Base-by-base conservation (phyloP, 2,329 filamentous ascomycete genomes). In the Aulographum hederae region DNA sequence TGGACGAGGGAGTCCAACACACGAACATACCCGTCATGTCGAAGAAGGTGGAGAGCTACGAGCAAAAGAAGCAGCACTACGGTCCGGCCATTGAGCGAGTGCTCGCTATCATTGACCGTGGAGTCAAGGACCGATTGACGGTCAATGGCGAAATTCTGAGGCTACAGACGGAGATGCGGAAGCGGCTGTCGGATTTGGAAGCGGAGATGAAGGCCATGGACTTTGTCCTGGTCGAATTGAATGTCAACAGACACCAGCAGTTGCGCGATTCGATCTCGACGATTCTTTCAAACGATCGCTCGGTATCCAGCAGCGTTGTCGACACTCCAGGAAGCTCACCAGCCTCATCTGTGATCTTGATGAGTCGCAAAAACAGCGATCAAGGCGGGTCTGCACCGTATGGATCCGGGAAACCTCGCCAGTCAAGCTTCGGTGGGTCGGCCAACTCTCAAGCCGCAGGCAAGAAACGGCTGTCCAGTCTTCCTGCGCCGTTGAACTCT, bases 121-220 rank as follows among this genome's bases (percentile, higher is more conserved):
- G 89, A n/a, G 78, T 95, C 45, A 79, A 80, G 48, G 84, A 95
- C 46, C 73, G 89, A n/a, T 62, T 94, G 31, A 95, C 89, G 0
- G 82, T 95, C 34, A 95, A 98, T 47, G 89, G 89, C 28, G 89
- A 95, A 54, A 89, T 95, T 38, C 55, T 95, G 18, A 72, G 84
- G 28, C 61, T 95, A 19, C 77, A 93, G 45, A 69, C 73, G 5
- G 85, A 95, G 44, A 78, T 94, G 59, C 75, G 82, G 45, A 64
- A 71, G n/a, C 75, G 77, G 43, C 91, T 85, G 70, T 69, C 76
- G 40, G 67, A 69, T 3, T 58, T 94, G 32, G 81, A 84, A 46
- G 64, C 67, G 11, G 71, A 79, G 38, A 86, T 89, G 58, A 67
- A 61, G 36, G 77, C 85, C 4, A 73, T 89, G 58, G 81, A 93